Conservation (phyloP, 108 stramenopile species). For the Cyclotella kingstonii region DNA sequence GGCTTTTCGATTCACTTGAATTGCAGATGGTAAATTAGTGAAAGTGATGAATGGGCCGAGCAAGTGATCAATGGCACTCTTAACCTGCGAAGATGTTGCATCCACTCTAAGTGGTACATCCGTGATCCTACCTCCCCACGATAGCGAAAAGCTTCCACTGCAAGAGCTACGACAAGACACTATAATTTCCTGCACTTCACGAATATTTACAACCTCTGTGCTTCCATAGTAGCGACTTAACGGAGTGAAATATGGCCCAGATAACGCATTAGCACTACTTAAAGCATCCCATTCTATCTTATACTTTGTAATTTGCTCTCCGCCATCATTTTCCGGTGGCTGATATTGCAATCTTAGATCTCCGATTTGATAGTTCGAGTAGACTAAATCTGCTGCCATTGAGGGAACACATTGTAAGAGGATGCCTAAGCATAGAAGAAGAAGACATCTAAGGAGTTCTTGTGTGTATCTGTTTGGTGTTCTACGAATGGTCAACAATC, state of each 20-base stretch:
- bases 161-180: constrained; percentile 35
- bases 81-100: constrained; percentile 18
- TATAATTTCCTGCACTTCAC: constrained; percentile 73
- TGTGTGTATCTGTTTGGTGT: no score
- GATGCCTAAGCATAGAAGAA: constrained; percentile 1
- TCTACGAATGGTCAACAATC: no score
- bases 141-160: constrained; percentile 68
- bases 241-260: constrained; percentile 44
- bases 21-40: constrained; percentile 19
- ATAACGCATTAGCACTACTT: constrained; percentile 7
- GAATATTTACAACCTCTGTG: constrained; percentile 55
- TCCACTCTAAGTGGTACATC: constrained; percentile 24
- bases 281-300: constrained; percentile 72
- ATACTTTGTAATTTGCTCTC: constrained; percentile 65
- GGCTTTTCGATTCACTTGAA: constrained; percentile 36
- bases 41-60: constrained; percentile 20
- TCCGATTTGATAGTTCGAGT: constrained; percentile 43
- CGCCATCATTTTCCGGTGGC: constrained; percentile 65
- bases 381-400: constrained; percentile 34
- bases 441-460: no score
- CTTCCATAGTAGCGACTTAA: constrained; percentile 45
- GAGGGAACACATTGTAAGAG: neutral
- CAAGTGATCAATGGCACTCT: constrained; percentile 20
- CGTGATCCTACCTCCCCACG: constrained; percentile 65
- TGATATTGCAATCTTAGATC: constrained; percentile 42